Conservation (phyloP, 495 filamentous ascomycete species). For the Xylaria scruposa region DNA sequence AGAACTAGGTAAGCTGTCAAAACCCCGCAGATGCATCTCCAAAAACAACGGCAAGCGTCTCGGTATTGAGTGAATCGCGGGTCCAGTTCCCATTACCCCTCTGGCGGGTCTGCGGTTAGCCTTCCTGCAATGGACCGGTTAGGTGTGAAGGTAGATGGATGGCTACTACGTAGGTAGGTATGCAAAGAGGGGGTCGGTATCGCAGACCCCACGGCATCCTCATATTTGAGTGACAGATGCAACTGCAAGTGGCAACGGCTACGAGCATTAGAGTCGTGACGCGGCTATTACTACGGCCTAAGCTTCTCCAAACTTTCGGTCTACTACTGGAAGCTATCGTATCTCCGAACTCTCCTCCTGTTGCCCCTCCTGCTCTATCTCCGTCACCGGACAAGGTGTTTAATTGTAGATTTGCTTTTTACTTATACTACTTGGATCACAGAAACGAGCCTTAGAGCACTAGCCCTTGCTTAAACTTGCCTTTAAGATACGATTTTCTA, state of each 20-base stretch:
- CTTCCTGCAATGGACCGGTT: neutral
- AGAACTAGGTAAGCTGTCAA: neutral
- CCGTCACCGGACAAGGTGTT: neutral
- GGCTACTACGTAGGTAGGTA: neutral
- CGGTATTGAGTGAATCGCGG: neutral
- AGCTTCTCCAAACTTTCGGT: neutral
- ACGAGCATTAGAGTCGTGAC: neutral
- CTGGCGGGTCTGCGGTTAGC: neutral
- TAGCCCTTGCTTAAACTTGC: neutral
- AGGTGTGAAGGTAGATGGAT: neutral
- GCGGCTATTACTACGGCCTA: neutral
- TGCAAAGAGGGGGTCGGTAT: neutral
- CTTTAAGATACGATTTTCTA: neutral
- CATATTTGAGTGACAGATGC: neutral
- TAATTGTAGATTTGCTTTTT: neutral
- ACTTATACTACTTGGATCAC: neutral
- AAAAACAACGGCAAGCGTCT: constrained; percentile 10
- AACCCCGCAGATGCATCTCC: constrained; percentile 14
- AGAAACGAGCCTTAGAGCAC: neutral
- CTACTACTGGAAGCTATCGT: neutral
- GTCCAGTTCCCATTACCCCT: neutral
- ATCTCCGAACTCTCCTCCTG: neutral
- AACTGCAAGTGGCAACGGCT: neutral
- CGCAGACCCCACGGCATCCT: neutral
- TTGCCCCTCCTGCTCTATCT: neutral